Evolutionary conservation across 139 green algal genomes (phyloP), one percentile per base, ranked within the genome.

Genomic region (Coelastrella sp.): DNA sequence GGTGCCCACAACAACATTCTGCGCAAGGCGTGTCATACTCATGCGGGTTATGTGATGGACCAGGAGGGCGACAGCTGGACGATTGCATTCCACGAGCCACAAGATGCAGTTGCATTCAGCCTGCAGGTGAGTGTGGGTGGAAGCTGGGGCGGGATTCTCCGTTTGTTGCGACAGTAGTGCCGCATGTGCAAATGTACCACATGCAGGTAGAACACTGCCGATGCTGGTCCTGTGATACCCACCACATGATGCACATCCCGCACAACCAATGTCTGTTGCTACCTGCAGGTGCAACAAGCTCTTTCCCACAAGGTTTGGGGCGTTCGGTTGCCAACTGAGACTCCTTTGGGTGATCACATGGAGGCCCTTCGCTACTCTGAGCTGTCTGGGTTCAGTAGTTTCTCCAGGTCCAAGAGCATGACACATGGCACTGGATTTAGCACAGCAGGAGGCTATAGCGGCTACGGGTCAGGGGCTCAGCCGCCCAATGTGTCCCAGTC

Each of bases 51-150:
- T 59, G 85, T 90, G 59, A 27, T 90, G 17, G 85, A 90, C 59
- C 85, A 88, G 24, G 85, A 90, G 59, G 85, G 85, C 11, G 85
- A 90, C 85, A 90, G 85, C 85, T 90, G 85, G 85, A 81, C 85
- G 1, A 35, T 90, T n/a, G 85, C 85, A 8, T 90, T 90, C 25
- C 25, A 84, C 5, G 85, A 90, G 6, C 57, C 85, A n/a, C 57
- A 90, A 17, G 85, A 90, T 57, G 85, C 85, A 60, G 73, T 75
- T 6, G 85, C 85, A 9, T 90, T 90, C 59, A 57, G n/a, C 8
- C 73, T 90, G 59, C 85, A 90, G 85, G 85, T 90, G 57, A 6
- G 85, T 6, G 19, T 59, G 57, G 75, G 12, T 20, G 10, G 9
- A 58, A 15, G 75, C 11, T 8, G 58, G n/a, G 10, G 25, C 24